Evolutionary conservation across 2,329 filamentous ascomycete genomes (phyloP).

Genomic region (Lachnellula hyalina): DNA sequence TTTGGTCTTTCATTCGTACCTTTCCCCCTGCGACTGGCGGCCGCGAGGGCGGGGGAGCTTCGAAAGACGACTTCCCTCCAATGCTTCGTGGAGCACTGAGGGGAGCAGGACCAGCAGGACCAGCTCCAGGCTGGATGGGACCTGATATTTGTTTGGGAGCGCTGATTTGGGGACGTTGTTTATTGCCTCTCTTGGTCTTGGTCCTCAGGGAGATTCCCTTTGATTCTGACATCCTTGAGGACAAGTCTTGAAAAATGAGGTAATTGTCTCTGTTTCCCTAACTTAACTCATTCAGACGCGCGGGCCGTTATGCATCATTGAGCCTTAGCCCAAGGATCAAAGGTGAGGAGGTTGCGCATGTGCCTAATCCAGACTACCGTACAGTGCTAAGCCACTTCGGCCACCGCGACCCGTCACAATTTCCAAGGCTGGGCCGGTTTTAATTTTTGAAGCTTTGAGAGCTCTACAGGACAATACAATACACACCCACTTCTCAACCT

Average conservation of each 20-base stretch:
- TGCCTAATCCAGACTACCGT: too few relatives aligned
- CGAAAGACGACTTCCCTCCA: conserved; percentile 30
- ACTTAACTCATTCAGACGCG: too few relatives aligned
- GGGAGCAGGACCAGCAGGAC: conserved; percentile 10
- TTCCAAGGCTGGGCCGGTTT: not conserved
- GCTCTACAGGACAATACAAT: conserved; percentile 2
- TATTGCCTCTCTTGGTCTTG: conserved; percentile 44
- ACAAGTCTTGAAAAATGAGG: not conserved
- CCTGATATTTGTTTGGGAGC: conserved; percentile 58
- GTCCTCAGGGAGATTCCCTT: conserved; percentile 56
- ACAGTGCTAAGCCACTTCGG: too few relatives aligned
- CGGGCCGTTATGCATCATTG: too few relatives aligned
- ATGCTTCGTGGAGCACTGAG: conserved; percentile 32
- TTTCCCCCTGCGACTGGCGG: conserved; percentile 50
- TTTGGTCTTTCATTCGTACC: conserved; percentile 34
- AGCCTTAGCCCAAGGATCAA: too few relatives aligned
- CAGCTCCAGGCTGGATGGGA: conserved; percentile 53
- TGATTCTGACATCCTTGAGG: conserved; percentile 52
- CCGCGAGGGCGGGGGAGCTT: conserved; percentile 40
- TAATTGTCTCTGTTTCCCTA: not conserved
- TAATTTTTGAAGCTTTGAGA: too few relatives aligned
- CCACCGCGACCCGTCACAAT: not conserved
- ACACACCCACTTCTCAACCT: conserved; percentile 5
- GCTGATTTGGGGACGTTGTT: conserved; percentile 53
- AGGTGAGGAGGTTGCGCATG: too few relatives aligned